A percentile compares a stretch with the other conserved stretches of the same genome.
phyloP scores from a whole-genome alignment of 805 yeast species.

The Yarrowia sp. region DNA sequence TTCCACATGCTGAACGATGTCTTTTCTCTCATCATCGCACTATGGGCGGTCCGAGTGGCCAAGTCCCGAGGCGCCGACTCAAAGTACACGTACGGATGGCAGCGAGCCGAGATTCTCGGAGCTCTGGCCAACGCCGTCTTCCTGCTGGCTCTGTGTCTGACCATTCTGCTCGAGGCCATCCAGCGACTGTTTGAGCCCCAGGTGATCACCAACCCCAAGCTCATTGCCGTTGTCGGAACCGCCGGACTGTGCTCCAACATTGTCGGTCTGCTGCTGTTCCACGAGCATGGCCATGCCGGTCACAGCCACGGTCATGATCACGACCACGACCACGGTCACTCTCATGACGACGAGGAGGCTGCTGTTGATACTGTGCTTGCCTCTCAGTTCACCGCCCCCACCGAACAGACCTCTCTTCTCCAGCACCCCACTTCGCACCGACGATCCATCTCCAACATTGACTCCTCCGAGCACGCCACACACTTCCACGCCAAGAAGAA shows the following conservation, averaged over 20 bases:
- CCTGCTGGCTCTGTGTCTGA: slow-evolving; percentile 83
- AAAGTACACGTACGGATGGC: slow-evolving; percentile 95
- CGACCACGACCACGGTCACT: slow-evolving; percentile 33
- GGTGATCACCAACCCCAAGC: slow-evolving; percentile 73
- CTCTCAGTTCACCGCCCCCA: slow-evolving; percentile 21
- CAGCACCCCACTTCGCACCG: slow-evolving; percentile 25
- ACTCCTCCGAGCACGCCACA: slow-evolving; percentile 33
- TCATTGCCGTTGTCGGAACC: slow-evolving; percentile 76
- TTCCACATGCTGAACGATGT: slow-evolving; percentile 98
- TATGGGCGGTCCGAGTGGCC: slow-evolving; percentile 95
- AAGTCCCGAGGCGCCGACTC: slow-evolving; percentile 78
- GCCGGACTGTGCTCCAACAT: slow-evolving; percentile 82
- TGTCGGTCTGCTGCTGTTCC: slow-evolving; percentile 82
- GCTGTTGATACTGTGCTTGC: background rate
- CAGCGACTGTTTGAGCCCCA: slow-evolving; percentile 85
- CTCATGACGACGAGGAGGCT: slow-evolving; percentile 28
- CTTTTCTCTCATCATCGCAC: slow-evolving; percentile 80
- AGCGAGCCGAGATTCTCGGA: slow-evolving; percentile 94
- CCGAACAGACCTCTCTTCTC: slow-evolving; percentile 28
- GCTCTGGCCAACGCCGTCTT: slow-evolving; percentile 94
- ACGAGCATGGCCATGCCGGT: slow-evolving; percentile 71
- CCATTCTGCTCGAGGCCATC: slow-evolving; percentile 88
- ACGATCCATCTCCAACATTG: slow-evolving; percentile 28
- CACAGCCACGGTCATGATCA: slow-evolving; percentile 50
- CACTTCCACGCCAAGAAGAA: slow-evolving; percentile 38